Conservation (phyloP, 306 rosid species). For the Vicia faba region DNA sequence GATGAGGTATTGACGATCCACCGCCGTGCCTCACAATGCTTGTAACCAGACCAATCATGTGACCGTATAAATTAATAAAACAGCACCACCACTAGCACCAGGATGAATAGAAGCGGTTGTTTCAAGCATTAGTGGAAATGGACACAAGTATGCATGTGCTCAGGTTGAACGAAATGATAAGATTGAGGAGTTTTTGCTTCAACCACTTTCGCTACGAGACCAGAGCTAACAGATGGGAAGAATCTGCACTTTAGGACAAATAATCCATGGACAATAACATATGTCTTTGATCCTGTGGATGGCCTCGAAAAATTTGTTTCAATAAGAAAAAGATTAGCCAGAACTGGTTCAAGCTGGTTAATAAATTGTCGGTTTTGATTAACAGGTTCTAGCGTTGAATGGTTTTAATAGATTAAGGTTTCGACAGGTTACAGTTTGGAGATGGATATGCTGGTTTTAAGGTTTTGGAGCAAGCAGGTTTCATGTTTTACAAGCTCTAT, state of each 20-base stretch:
- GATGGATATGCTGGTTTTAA: no score
- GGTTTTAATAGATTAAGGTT: no score
- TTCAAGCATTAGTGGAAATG: slow-evolving; percentile 80
- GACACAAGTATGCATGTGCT: slow-evolving; percentile 41
- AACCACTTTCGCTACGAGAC: slow-evolving; percentile 85
- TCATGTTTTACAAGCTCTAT: no score
- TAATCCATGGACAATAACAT: slow-evolving; percentile 84
- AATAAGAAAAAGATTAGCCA: slow-evolving; percentile 70
- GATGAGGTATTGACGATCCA: slow-evolving; percentile 79
- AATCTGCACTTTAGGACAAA: slow-evolving; percentile 86
- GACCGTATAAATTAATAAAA: slow-evolving; percentile 79
- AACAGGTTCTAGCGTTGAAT: no score
- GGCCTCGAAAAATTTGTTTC: slow-evolving; percentile 62
- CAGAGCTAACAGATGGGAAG: slow-evolving; percentile 83
- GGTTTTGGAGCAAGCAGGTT: no score
- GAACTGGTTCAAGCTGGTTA: slow-evolving; percentile 73
- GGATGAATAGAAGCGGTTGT: slow-evolving; percentile 97
- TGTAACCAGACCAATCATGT: slow-evolving; percentile 92
- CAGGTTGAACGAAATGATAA: slow-evolving; percentile 49
- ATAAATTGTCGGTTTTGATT: no score
- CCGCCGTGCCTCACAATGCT: slow-evolving; percentile 95
- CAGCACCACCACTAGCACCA: slow-evolving; percentile 97
- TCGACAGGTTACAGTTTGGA: no score
- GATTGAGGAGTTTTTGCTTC: slow-evolving; percentile 61
- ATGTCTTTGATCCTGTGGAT: slow-evolving; percentile 74